Evolutionary conservation across 805 yeast genomes (phyloP).

Genomic region (Phaffomyces antillensis): DNA sequence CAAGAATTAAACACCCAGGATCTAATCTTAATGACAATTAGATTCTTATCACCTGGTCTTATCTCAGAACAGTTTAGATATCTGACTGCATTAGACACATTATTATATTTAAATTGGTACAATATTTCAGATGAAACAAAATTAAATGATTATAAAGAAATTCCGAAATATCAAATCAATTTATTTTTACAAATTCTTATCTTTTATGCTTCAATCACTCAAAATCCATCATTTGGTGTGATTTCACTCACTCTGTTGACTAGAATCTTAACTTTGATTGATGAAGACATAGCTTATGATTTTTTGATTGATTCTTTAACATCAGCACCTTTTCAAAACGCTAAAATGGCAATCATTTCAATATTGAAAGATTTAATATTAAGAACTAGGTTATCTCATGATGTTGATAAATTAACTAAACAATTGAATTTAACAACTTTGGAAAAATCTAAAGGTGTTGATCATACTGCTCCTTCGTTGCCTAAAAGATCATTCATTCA

Average conservation of each 20-base stretch:
- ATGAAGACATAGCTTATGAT: slow-evolving; percentile 49
- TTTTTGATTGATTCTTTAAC: slow-evolving; percentile 59
- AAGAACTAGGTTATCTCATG: slow-evolving; percentile 22
- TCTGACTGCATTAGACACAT: slow-evolving; percentile 22
- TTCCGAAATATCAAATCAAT: slow-evolving; percentile 29
- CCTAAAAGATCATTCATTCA: slow-evolving; percentile 40
- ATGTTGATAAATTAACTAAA: slow-evolving; percentile 7
- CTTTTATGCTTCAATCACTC: slow-evolving; percentile 28
- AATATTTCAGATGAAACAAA: slow-evolving; percentile 21
- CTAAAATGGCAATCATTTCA: slow-evolving; percentile 53
- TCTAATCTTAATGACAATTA: slow-evolving; percentile 35
- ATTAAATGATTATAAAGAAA: slow-evolving; percentile 11
- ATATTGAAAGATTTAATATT: slow-evolving; percentile 62
- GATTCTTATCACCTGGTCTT: slow-evolving; percentile 34
- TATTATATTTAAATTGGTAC: slow-evolving; percentile 32
- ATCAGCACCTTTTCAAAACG: slow-evolving; percentile 57
- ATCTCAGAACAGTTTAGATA: slow-evolving; percentile 18
- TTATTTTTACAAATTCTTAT: slow-evolving; percentile 37
- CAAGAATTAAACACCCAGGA: slow-evolving; percentile 15
- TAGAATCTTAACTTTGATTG: slow-evolving; percentile 50
- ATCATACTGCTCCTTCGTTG: slow-evolving; percentile 23
- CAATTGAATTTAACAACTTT: slow-evolving; percentile 5
- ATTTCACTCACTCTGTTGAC: slow-evolving; percentile 56
- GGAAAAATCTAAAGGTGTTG: neutral
- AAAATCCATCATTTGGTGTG: slow-evolving; percentile 31